A percentile compares a stretch with the other conserved stretches of the same genome.
These are phyloP conservation scores for Fusarium miscanthi DNA, from an alignment of 2,329 filamentous ascomycete genomes.

Conservation along the genomic window DNA sequence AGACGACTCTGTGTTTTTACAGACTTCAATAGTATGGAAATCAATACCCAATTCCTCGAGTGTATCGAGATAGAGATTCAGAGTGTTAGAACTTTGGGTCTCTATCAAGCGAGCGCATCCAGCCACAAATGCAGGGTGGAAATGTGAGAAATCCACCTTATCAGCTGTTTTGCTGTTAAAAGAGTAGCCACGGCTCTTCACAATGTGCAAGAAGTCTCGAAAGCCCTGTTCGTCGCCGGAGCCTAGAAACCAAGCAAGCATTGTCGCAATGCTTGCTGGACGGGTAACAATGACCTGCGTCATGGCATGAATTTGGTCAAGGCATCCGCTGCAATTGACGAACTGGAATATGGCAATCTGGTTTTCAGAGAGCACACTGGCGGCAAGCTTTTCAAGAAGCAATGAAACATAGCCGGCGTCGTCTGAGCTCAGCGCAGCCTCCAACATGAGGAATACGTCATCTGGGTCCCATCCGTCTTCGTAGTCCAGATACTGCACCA, in stretches of 20 bases:
- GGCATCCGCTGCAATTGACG: fast-evolving
- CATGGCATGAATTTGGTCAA: fast-evolving
- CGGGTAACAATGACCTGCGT: no score
- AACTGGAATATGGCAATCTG: fast-evolving
- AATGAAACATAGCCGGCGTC: fast-evolving
- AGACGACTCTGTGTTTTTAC: background rate
- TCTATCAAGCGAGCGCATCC: background rate
- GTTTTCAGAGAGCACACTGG: no score
- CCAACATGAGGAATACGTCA: fast-evolving
- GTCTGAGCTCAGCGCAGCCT: background rate
- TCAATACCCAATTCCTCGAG: fast-evolving
- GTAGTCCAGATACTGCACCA: background rate
- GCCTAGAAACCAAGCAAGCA: no score
- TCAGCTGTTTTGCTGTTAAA: background rate
- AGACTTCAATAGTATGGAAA: background rate
- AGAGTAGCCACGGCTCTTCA: background rate
- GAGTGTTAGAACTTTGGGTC: fast-evolving
- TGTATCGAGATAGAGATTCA: fast-evolving
- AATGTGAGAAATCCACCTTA: no score
- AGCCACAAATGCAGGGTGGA: background rate
- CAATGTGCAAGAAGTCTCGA: fast-evolving
- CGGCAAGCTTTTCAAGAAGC: no score
- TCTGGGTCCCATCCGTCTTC: fast-evolving
- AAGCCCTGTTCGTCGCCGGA: no score
- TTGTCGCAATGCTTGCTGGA: no score